Percentiles rank a stretch among this genome's conserved stretches.
Conservation (phyloP, 768 basidiomycete genomes). For the Mycena chlorophos region DNA sequence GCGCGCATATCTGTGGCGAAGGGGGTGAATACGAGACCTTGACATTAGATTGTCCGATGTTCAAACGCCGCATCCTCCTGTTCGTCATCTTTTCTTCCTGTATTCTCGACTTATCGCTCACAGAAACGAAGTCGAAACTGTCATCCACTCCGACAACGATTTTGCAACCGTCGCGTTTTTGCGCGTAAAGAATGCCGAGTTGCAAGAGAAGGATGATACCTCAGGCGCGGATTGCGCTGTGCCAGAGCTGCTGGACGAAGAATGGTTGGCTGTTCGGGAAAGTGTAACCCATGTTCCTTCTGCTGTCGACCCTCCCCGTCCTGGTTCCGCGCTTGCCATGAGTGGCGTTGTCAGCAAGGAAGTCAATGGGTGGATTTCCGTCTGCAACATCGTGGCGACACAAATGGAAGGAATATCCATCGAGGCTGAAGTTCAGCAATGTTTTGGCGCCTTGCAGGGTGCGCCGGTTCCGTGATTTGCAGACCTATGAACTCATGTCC, state of each 20-base stretch:
- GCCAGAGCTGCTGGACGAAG: slow-evolving; percentile 57
- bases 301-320: neutral
- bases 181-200: slow-evolving; percentile 66
- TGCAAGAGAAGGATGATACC: slow-evolving; percentile 52
- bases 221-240: slow-evolving; percentile 27
- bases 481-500: neutral
- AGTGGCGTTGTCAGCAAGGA: slow-evolving; percentile 25
- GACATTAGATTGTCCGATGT: slow-evolving; percentile 86
- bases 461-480: neutral
- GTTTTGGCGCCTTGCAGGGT: slow-evolving; percentile 71
- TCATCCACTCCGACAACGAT: slow-evolving; percentile 77
- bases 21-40: slow-evolving; percentile 97
- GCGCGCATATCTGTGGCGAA: slow-evolving; percentile 94
- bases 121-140: slow-evolving; percentile 65
- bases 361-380: slow-evolving; percentile 66
- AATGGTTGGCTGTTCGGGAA: slow-evolving; percentile 32
- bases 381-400: slow-evolving; percentile 50
- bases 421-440: slow-evolving; percentile 69
- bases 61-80: slow-evolving; percentile 75
- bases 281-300: slow-evolving; percentile 13
- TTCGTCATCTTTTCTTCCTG: slow-evolving; percentile 35
- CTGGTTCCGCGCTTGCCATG: neutral
- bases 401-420: slow-evolving; percentile 39
- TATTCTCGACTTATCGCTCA: slow-evolving; percentile 4
- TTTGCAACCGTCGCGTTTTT: slow-evolving; percentile 92